Evolutionary conservation across 495 filamentous ascomycete genomes (phyloP).

Genomic region (Penicillium odoratum): DNA sequence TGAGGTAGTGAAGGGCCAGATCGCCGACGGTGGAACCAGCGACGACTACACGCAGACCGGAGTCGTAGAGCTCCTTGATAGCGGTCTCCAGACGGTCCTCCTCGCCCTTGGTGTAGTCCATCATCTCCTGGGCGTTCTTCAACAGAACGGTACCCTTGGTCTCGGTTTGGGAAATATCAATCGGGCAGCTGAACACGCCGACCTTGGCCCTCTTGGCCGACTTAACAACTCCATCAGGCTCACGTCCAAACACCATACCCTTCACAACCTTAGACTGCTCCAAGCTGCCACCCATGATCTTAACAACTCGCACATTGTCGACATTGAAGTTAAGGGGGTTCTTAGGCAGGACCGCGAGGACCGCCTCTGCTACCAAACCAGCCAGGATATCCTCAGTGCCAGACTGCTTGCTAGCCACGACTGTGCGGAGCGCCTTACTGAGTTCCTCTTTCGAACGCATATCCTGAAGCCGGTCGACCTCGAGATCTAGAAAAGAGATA

Average conservation of each 20-base stretch:
- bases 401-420: conserved; percentile 94
- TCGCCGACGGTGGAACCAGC: conserved; percentile 91
- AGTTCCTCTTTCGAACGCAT: conserved; percentile 76
- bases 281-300: conserved; percentile 97
- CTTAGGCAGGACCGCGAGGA: conserved; percentile 92
- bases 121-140: conserved; percentile 97
- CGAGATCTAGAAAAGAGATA: conserved; percentile 60
- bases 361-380: conserved; percentile 84
- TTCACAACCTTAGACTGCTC: conserved; percentile 92
- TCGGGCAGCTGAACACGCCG: conserved; percentile 92
- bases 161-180: conserved; percentile 95
- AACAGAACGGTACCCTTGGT: conserved; percentile 99
- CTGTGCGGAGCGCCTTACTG: conserved; percentile 92
- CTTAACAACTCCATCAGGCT: conserved; percentile 88
- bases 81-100: conserved; percentile 84
- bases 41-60: conserved; percentile 86
- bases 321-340: conserved; percentile 99
- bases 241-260: conserved; percentile 96
- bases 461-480: conserved; percentile 86
- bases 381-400: conserved; percentile 88
- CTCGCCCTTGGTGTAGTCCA: conserved; percentile 97
- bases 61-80: conserved; percentile 95
- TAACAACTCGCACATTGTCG: conserved; percentile 98
- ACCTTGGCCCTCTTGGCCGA: conserved; percentile 92
- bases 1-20: conserved; percentile 94